Percentiles rank a stretch among this genome's conserved stretches.
These are phyloP conservation scores for Candida easanensis DNA, from an alignment of 805 yeast species.

Conservation along the genomic window DNA sequence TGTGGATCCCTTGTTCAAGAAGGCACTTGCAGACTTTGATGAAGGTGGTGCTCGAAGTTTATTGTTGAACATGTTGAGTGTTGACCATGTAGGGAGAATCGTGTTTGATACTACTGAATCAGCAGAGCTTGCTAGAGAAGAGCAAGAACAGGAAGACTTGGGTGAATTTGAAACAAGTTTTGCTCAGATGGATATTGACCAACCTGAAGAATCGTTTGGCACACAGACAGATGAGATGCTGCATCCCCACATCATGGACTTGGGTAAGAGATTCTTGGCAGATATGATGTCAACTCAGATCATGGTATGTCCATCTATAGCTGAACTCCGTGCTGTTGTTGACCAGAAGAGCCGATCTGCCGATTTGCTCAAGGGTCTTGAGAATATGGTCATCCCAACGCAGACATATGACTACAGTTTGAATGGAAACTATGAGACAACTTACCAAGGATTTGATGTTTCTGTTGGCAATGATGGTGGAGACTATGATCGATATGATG, in stretches of 20 bases:
- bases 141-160: slow-evolving; percentile 9
- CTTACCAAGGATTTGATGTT: slow-evolving; percentile 18
- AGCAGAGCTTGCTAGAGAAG: slow-evolving; percentile 14
- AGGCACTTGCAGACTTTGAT: slow-evolving; percentile 73
- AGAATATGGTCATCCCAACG: slow-evolving; percentile 15
- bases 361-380: slow-evolving; percentile 14
- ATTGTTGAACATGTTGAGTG: slow-evolving; percentile 55
- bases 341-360: slow-evolving; percentile 19
- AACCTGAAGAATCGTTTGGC: slow-evolving; percentile 5
- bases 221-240: slow-evolving; percentile 5
- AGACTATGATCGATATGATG: slow-evolving; percentile 28
- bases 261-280: slow-evolving; percentile 16
- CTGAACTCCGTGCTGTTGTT: slow-evolving; percentile 20
- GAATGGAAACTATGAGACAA: slow-evolving; percentile 13
- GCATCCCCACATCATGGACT: slow-evolving; percentile 7
- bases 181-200: slow-evolving; percentile 26
- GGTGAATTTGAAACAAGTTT: slow-evolving; percentile 13
- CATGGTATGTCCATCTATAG: slow-evolving; percentile 21
- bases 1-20: slow-evolving; percentile 73
- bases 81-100: slow-evolving; percentile 52
- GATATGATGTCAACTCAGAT: background rate
- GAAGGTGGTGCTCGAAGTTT: slow-evolving; percentile 80
- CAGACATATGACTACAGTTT: slow-evolving; percentile 8
- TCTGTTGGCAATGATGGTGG: slow-evolving; percentile 19
- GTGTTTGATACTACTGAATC: slow-evolving; percentile 57